Base-by-base conservation (phyloP, 108 stramenopile genomes). In the Fragilariopsis cylindrus region DNA sequence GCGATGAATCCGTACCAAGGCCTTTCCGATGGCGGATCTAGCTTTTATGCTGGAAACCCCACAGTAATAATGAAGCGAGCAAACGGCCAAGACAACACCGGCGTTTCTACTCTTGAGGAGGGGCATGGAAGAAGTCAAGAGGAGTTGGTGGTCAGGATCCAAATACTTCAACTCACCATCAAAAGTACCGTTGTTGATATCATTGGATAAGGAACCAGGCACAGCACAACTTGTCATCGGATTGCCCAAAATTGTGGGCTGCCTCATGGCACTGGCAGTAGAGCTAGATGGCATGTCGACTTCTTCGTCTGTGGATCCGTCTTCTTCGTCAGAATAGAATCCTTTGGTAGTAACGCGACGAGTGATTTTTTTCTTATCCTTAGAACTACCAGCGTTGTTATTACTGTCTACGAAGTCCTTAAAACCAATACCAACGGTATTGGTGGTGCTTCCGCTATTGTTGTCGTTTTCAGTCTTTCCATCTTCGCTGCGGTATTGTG, bases 241-340 rank as follows among this genome's bases (percentile, higher is more conserved):
- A 60, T 18, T 41, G 18, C 78, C 80, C 60, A 77, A 41, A 8
- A 76, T 53, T 18, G 70, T 48, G 16, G 41, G 75, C 55, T 89
- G 81, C 46, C 85, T 75, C 73, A 84, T 71, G 6, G 73, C 76
- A n/a, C 43, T 53, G 1, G 83, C 69, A 7, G 56, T 65, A 15
- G 79, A 71, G 48, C 69, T 39, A 55, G 49, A 41, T 54, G 70
- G 78, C 5, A 43, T 65, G 39, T 72, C 84, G 39, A 88, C 82
- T 70, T 93, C 96, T 70, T 98, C 97, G 75, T 94, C 97, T 13
- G 82, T 77, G 50, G 78, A 80, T 76, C 92, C 95, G 75, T 99
- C 98, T 83, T 98, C 97, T 79, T 99, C 98, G 69, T 96, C 96
- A 21, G 92, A 94, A 87, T 99, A 99, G 73, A 99, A 99, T 54